phyloP scores from a whole-genome alignment of 805 yeast species.

The Wickerhamomyces strasburgensis region DNA sequence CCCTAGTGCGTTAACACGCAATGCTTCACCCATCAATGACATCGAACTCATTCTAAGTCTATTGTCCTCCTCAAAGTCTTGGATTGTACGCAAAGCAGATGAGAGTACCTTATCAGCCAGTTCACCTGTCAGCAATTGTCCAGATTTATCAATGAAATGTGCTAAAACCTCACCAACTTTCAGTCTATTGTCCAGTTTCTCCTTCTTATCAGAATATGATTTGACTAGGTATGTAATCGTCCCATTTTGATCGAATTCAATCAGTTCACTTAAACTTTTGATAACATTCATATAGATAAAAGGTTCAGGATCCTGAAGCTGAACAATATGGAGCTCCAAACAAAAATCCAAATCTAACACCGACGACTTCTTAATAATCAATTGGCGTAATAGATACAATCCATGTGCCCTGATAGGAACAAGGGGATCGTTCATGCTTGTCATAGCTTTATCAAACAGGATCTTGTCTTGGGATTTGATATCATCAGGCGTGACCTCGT shows the following conservation, averaged over 20 bases:
- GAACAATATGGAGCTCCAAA: conserved; percentile 54
- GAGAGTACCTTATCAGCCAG: conserved; percentile 39
- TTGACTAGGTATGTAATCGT: conserved; percentile 35
- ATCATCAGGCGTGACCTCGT: conserved; percentile 7
- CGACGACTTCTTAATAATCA: conserved; percentile 45
- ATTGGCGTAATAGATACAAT: conserved; percentile 52
- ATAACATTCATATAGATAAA: conserved; percentile 81
- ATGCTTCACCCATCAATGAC: conserved; percentile 73
- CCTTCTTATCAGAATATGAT: conserved; percentile 27
- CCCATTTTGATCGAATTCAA: conserved; percentile 37
- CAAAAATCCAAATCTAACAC: conserved; percentile 51
- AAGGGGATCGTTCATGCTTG: conserved; percentile 66
- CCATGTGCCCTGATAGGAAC: conserved; percentile 90
- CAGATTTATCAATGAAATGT: conserved; percentile 47
- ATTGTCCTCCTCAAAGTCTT: conserved; percentile 41
- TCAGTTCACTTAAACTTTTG: conserved; percentile 63
- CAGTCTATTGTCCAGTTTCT: conserved; percentile 35
- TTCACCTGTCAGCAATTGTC: conserved; percentile 43
- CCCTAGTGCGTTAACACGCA: conserved; percentile 55
- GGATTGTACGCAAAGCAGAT: conserved; percentile 37
- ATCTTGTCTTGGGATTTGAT: conserved; percentile 29
- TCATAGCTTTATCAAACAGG: conserved; percentile 53
- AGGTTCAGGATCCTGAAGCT: conserved; percentile 76
- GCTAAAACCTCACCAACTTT: conserved; percentile 78
- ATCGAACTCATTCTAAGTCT: conserved; percentile 79